Base-by-base conservation (phyloP, 2,329 filamentous ascomycete genomes). In the Xylaria sp. region DNA sequence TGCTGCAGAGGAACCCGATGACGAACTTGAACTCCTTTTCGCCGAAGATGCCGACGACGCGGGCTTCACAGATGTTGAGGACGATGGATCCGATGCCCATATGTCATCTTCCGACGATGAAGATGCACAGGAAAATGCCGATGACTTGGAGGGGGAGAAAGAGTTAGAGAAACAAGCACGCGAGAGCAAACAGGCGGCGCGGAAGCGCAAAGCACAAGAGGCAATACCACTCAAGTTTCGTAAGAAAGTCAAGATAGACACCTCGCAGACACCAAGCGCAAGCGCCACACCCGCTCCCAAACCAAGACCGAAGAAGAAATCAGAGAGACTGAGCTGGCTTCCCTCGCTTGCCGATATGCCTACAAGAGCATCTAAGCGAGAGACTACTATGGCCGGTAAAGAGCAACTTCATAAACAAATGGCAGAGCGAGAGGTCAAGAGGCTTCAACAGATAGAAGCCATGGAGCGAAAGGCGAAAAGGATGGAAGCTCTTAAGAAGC, bases 61-160 rank as follows among this genome's bases (percentile, higher is more conserved):
- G 61, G 84, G 90, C 65, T 89, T 94, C 77, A 88, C 87, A 57
- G 90, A 93, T 71, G 86, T 83, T 6, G 89, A 87, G 47, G 84
- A 83, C 11, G 85, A 85, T 57, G 86, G 80, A 2, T 92, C 90
- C 1, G 94, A 97, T 73, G 88, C 92, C 69, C 89, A 92, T 49
- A 89, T 97, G 81, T 94, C 91, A 14, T 96, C 92, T 0, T 92
- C 88, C 0, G 91, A 92, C 67, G 90, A 93, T 49, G 92, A 95
- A 51, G 92, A 96, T 63, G 89, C 92, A 61, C 88, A 86, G 76
- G 82, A 87, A 54, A 82, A 89, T 61, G 77, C 74, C 28, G 84
- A 95, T 68, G 92, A 96, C 43, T 76, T 95, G 4, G 91, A 92
- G 60, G 95, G 95, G 35, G 95, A 99, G 78, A 90, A 89, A 71